Conservation (phyloP, 108 stramenopile genomes). For the Pseudonitzschia delicatissima region DNA sequence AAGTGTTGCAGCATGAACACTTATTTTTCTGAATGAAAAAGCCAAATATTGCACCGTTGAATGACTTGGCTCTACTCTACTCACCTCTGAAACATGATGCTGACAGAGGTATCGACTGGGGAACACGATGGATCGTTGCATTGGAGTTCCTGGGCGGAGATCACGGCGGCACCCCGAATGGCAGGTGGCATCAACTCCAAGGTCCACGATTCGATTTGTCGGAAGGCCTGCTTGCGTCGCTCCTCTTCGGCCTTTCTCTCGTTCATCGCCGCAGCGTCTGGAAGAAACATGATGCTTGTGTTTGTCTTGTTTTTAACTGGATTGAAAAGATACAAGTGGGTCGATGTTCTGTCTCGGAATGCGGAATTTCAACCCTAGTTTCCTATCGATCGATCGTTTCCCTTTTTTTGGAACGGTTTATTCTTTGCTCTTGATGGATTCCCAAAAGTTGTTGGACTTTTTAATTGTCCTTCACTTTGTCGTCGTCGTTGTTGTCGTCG, state of each 20-base stretch:
- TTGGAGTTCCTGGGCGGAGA: constrained; percentile 78
- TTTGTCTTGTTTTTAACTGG: too few relatives aligned
- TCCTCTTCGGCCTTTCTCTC: constrained; percentile 30
- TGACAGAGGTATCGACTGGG: constrained; percentile 80
- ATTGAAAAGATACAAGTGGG: too few relatives aligned
- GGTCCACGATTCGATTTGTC: constrained; percentile 62
- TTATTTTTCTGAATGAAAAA: too few relatives aligned
- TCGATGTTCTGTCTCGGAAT: neutral
- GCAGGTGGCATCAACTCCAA: constrained; percentile 55
- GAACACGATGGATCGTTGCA: constrained; percentile 87
- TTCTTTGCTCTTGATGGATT: too few relatives aligned
- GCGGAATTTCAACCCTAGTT: too few relatives aligned
- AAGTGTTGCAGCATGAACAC: too few relatives aligned
- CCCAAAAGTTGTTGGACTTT: too few relatives aligned
- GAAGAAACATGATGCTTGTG: constrained; percentile 77
- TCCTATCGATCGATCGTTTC: too few relatives aligned
- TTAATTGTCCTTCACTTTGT: too few relatives aligned
- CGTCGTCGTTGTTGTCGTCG: too few relatives aligned
- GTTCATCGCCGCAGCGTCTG: constrained; percentile 35
- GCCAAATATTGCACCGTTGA: neutral
- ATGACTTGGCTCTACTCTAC: neutral
- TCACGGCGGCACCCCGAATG: constrained; percentile 47
- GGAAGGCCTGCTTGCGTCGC: constrained; percentile 27
- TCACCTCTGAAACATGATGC: constrained; percentile 66
- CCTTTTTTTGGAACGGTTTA: too few relatives aligned